phyloP scores from a whole-genome alignment of 2,329 filamentous ascomycete genomes.

The Colletotrichum chrysophilum region DNA sequence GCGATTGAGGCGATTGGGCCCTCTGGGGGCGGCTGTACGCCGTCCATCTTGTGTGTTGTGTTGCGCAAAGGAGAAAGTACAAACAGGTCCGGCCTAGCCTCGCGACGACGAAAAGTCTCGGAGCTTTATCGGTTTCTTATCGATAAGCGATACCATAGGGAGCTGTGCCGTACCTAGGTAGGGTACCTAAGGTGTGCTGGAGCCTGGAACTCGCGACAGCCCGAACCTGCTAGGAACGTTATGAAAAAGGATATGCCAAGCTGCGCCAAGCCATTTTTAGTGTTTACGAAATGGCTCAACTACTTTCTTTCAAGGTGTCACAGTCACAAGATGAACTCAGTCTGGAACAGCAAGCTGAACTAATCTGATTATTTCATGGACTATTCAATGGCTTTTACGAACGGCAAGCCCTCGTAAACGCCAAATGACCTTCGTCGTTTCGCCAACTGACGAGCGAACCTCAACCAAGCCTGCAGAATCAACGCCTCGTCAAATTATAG shows the following conservation, averaged over 20 bases:
- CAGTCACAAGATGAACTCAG: not conserved
- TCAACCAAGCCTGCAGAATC: conserved; percentile 7
- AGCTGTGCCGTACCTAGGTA: not conserved
- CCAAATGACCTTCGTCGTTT: conserved; percentile 2
- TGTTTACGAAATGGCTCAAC: not conserved
- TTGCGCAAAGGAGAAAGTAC: conserved; percentile 18
- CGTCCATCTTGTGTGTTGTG: conserved; percentile 20
- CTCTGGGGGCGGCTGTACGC: conserved; percentile 25
- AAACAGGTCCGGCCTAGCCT: conserved; percentile 2
- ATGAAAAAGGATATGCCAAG: not conserved
- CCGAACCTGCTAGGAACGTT: not conserved
- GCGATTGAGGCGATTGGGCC: conserved; percentile 55
- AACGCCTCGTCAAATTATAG: conserved; percentile 19
- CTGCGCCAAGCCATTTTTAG: not conserved
- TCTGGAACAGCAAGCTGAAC: not conserved
- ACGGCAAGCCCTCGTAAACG: conserved; percentile 18
- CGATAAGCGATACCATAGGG: conserved; percentile 10
- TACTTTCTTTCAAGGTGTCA: not conserved
- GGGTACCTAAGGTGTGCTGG: not conserved
- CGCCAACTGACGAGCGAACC: conserved; percentile 11
- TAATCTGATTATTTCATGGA: conserved; percentile 1
- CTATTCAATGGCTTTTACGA: conserved; percentile 14
- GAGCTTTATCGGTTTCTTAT: conserved; percentile 21
- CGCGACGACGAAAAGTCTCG: conserved; percentile 15
- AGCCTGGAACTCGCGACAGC: not conserved